These are phyloP conservation scores for Styphnolobium japonicum DNA, from an alignment of 306 rosid species.

Conservation along the genomic window DNA sequence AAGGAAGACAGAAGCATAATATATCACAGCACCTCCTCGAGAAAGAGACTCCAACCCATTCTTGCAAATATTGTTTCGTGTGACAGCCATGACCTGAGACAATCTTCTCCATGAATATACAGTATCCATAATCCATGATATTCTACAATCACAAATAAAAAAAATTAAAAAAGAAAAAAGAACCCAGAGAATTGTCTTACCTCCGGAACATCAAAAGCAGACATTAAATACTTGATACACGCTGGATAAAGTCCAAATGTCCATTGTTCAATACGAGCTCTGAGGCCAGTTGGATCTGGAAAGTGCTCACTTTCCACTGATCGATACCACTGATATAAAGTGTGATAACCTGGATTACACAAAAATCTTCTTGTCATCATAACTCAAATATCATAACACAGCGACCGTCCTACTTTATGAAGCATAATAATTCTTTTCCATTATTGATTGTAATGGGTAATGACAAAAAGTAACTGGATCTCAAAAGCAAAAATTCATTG, in stretches of 20 bases:
- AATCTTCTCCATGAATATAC: constrained; percentile 14
- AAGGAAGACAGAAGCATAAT: constrained; percentile 88
- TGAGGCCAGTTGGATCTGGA: constrained; percentile 97
- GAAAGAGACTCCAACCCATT: constrained; percentile 79
- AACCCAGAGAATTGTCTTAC: constrained; percentile 40
- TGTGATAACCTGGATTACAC: constrained; percentile 75
- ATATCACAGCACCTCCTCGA: constrained; percentile 75
- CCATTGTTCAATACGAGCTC: constrained; percentile 96
- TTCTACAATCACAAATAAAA: no score
- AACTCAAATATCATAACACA: neutral
- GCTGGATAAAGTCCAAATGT: constrained; percentile 97
- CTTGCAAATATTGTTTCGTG: constrained; percentile 84
- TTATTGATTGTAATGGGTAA: neutral
- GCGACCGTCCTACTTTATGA: neutral
- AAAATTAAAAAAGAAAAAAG: constrained; percentile 4
- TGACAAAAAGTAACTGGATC: neutral
- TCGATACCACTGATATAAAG: constrained; percentile 87
- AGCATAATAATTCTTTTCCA: neutral
- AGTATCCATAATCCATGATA: neutral
- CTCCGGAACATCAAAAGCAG: constrained; percentile 98
- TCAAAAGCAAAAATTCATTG: neutral
- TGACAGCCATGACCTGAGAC: constrained; percentile 91
- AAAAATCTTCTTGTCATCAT: neutral
- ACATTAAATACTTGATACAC: constrained; percentile 92
- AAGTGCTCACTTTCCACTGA: constrained; percentile 90